A percentile compares a stretch with the other conserved stretches of the same genome.
These are phyloP conservation scores for Boletus rufocinnamomeus DNA, from an alignment of 768 basidiomycete species.

Conservation along the genomic window DNA sequence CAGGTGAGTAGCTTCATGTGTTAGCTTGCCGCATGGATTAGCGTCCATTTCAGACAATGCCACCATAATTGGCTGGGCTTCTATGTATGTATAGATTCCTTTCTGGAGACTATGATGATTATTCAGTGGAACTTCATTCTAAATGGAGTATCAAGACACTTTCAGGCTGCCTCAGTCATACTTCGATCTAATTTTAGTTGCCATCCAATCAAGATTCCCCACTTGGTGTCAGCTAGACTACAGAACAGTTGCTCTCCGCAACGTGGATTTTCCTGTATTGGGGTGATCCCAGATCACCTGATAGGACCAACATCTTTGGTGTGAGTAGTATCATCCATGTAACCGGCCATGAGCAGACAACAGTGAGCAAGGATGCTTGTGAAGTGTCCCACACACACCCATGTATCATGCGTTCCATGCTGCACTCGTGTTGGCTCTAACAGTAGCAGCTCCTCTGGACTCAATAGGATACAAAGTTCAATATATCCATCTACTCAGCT, in stretches of 20 bases:
- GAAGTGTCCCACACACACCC: not conserved
- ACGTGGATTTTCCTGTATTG: not conserved
- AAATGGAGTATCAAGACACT: constrained; percentile 76
- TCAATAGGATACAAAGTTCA: not conserved
- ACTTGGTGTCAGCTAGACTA: not conserved
- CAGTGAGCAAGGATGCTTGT: no score
- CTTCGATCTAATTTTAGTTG: not conserved
- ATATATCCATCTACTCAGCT: not conserved
- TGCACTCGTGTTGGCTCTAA: not conserved
- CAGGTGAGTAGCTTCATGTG: constrained; percentile 49
- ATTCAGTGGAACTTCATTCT: constrained; percentile 57
- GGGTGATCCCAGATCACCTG: not conserved
- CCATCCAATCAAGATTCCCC: not conserved
- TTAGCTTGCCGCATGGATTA: not conserved
- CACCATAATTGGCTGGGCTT: constrained; percentile 94
- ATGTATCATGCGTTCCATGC: not conserved
- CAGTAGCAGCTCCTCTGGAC: not conserved
- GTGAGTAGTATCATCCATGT: not conserved
- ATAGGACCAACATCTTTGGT: not conserved
- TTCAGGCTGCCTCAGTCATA: not conserved
- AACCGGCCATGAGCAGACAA: no score
- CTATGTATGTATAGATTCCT: constrained; percentile 82
- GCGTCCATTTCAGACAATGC: constrained; percentile 72
- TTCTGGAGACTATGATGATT: constrained; percentile 58
- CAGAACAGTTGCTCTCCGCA: not conserved